These are phyloP conservation scores for Petrea volubilis DNA, from an alignment of 257 asterid species.

Conservation along the genomic window DNA sequence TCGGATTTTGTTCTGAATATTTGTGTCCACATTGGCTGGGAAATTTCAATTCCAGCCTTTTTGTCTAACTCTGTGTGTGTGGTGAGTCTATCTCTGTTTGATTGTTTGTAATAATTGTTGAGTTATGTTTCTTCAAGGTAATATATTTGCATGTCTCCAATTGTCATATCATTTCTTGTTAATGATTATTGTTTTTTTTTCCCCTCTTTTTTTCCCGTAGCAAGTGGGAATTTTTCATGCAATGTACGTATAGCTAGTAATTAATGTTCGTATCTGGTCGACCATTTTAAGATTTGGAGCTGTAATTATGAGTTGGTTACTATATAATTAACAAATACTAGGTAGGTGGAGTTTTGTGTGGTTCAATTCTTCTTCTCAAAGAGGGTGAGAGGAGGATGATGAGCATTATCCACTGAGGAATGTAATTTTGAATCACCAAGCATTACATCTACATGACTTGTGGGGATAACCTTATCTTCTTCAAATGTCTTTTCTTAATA, in stretches of 20 bases:
- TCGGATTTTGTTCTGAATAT: background rate
- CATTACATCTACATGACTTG: background rate
- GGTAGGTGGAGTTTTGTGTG: too few species aligned
- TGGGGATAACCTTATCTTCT: conserved; percentile 5
- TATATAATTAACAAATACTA: too few species aligned
- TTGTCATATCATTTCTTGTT: background rate
- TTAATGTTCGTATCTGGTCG: too few species aligned
- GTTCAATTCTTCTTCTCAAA: background rate
- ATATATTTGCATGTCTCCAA: background rate
- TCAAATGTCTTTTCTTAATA: background rate
- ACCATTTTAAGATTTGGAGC: too few species aligned
- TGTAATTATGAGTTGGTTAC: too few species aligned
- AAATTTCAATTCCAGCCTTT: too few species aligned
- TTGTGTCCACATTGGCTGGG: too few species aligned
- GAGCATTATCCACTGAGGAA: background rate
- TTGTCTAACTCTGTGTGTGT: background rate
- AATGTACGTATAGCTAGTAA: too few species aligned
- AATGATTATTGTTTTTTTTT: background rate
- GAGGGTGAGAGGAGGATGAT: background rate
- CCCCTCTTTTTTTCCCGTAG: background rate
- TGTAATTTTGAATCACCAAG: background rate
- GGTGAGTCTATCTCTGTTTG: background rate
- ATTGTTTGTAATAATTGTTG: conserved; percentile 6
- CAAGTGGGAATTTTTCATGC: background rate
- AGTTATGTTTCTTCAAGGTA: background rate